Evolutionary conservation across 2,329 filamentous ascomycete genomes (phyloP), one percentile per base, ranked within the genome.

Genomic region (Monilinia laxa): DNA sequence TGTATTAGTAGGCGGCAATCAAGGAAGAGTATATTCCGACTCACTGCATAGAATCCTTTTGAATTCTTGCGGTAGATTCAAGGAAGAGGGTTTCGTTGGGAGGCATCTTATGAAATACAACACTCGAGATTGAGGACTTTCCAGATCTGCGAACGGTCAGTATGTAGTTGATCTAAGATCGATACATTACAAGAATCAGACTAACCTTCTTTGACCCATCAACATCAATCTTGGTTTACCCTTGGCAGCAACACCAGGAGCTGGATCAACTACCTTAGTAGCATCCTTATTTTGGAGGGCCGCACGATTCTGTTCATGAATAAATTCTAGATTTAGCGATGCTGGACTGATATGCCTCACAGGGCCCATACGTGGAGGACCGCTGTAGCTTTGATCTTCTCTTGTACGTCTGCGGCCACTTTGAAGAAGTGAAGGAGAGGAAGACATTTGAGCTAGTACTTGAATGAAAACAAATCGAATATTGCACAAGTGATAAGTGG

Each of bases 91-190:
- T 98, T 80, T 99, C 96, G 73, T 91, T 96, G 2, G 95, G 93
- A 3, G 94, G 92, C 76, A 98, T 88, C 78, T 99, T 99, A 79
- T 98, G 93, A 75, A 99, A 98, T n/a, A 99, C 94, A 58, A 99
- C 96, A 75, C 93, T 98, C 35, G 93, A 95, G 76, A 99, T 98
- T 7, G 95, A 99, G 0, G 95, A 98, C 78, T 99, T 99, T 68
- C 95, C 95, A 76, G 93, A 97, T 81, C 95, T 99, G 72, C 35
- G 71, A 31, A 64, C 20, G 45, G 66, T 78, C 54, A 74, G 70
- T 53, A 54, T 64, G 40, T 55, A 57, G 62, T 10, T 52, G 51
- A n/a, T 18, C 3, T 14, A 28, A 52, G 3, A 14, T 9, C 2
- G 7, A 28, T 11, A 14, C 16, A 20, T 23, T 35, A 10, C 47